Base-by-base conservation (phyloP, 2,329 filamentous ascomycete genomes). In the Fusarium cyanostomum region DNA sequence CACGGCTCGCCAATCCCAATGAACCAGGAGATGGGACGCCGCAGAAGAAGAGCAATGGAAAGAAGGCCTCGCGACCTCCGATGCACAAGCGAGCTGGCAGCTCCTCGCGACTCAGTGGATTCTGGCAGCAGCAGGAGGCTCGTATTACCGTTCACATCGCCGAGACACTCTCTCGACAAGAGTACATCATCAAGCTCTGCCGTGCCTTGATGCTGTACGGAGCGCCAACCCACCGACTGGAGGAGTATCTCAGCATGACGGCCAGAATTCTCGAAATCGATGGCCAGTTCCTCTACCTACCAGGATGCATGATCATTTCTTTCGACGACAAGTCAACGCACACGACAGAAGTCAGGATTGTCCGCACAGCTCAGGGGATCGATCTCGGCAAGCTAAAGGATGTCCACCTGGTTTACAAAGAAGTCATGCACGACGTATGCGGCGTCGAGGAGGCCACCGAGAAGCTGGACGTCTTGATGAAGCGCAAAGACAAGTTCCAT, bases 281-380 rank as follows among this genome's bases (percentile, higher is more conserved):
- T 62, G 90, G 90, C 8, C 92, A 96, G 68, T 97, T 95, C 68
- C 79, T 97, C 24, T 97, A 97, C 70, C 84, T 97, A 33, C 93
- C 93, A 0, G 92, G 92, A 6, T 95, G 91, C 71, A 97, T 97
- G 93, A 90, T 97, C 56, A 88, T 96, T 67, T 94, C 92, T 0
- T 97, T 97, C 70, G 92, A 91, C 71, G 91, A 94, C 67, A 77
- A 73, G 45, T 78, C 82, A 0, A 88, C 86, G 0, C 87, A 89
- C 62, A 90, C 88, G 1, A 87, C 86, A 13, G 87, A 89, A 68
- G 86, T 90, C 57, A 85, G 87, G 62, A 84, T 90, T 26, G 86
- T 90, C 6, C 82, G 86, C 11, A 81, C 81, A 1, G 73, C 73
- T 1, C 85, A 88, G 64, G 85, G 84, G 5, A 80, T 89, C 31